Conservation (phyloP, 768 basidiomycete species). For the Mycena haematopus region DNA sequence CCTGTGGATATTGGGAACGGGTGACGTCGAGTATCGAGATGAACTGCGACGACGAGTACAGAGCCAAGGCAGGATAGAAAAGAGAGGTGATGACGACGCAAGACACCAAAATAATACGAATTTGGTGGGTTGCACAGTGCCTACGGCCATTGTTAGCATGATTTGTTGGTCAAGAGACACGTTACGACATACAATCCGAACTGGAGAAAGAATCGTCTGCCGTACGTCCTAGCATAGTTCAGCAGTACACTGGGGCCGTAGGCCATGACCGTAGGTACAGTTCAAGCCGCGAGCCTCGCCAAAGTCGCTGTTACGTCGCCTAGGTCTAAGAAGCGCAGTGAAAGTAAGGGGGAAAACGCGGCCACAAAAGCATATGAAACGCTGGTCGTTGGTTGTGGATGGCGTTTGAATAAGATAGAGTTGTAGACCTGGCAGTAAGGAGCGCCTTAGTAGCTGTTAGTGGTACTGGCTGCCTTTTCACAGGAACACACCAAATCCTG, state of each 20-base stretch:
- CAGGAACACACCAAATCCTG: no score
- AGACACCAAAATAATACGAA: conserved; percentile 86
- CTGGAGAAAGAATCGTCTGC: conserved; percentile 64
- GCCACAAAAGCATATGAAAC: conserved; percentile 29
- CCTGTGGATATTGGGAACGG: conserved; percentile 60
- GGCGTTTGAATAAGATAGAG: background rate
- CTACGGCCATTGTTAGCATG: conserved; percentile 44
- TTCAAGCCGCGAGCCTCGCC: conserved; percentile 12
- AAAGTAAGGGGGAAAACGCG: conserved; percentile 12
- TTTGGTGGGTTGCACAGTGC: conserved; percentile 90
- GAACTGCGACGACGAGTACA: conserved; percentile 78
- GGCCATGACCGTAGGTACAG: conserved; percentile 18
- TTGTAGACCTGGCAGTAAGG: no score
- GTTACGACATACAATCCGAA: conserved; percentile 76
- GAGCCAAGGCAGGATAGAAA: conserved; percentile 88
- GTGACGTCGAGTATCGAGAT: conserved; percentile 69
- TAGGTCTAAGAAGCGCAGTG: conserved; percentile 24
- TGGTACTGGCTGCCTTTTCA: no score
- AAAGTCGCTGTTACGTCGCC: conserved; percentile 23
- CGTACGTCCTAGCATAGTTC: conserved; percentile 48
- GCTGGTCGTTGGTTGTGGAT: background rate
- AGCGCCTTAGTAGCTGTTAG: no score
- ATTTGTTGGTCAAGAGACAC: conserved; percentile 20
- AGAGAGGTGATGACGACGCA: conserved; percentile 88
- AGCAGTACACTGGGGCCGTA: conserved; percentile 33